phyloP scores from a whole-genome alignment of 2,329 filamentous ascomycete genomes.

The Cladosporium sp. region DNA sequence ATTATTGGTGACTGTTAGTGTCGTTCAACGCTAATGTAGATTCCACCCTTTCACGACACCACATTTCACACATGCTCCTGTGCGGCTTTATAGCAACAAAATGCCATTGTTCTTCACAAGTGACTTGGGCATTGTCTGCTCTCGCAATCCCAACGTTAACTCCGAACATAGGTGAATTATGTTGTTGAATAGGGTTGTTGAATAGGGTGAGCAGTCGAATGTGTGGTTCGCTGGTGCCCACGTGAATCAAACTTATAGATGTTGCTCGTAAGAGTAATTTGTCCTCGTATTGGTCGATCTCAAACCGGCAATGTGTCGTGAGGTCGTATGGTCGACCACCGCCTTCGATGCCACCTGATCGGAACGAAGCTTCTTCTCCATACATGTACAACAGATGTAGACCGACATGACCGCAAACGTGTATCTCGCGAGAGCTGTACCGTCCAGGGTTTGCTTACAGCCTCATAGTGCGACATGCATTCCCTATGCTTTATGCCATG shows the following conservation, averaged over 20 bases:
- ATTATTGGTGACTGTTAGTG: background rate
- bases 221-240: background rate
- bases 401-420: background rate
- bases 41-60: background rate
- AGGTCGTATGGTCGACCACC: background rate
- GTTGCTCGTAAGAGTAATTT: background rate
- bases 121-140: background rate
- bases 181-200: too few species aligned
- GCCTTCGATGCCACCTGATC: background rate
- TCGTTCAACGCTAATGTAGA: background rate
- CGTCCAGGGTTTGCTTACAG: background rate
- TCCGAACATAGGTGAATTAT: background rate
- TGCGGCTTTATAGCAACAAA: background rate
- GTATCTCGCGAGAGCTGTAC: background rate
- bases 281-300: background rate
- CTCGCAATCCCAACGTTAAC: background rate
- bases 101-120: background rate
- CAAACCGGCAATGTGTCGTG: background rate
- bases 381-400: background rate
- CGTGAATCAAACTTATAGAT: background rate
- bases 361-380: background rate
- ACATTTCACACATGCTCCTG: background rate
- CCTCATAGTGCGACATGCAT: background rate
- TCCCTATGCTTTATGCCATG: background rate
- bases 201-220: too few species aligned